Evolutionary conservation across 2,329 filamentous ascomycete species (phyloP).

Genomic region (Emmonsia crescens): DNA sequence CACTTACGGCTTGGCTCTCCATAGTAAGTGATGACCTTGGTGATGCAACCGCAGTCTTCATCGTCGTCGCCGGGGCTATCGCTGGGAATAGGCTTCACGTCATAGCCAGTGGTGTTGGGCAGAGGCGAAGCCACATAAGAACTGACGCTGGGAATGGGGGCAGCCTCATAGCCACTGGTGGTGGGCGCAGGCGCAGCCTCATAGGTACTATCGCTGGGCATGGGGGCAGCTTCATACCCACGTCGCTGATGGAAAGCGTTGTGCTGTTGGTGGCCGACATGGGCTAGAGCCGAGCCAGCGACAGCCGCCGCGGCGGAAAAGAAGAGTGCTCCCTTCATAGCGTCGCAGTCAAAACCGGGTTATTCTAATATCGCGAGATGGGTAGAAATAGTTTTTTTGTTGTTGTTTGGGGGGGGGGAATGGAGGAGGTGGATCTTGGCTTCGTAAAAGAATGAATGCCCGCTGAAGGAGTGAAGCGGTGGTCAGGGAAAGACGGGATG

Average conservation of each 20-base stretch:
- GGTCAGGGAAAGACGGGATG: constrained; percentile 10
- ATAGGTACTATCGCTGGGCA: constrained; percentile 7
- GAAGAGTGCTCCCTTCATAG: constrained; percentile 64
- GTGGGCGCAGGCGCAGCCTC: background rate
- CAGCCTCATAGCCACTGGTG: background rate
- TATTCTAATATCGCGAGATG: constrained; percentile 1
- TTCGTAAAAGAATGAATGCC: constrained; percentile 52
- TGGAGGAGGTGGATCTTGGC: background rate
- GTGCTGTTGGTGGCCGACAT: constrained; percentile 44
- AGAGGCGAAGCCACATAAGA: background rate
- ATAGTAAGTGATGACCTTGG: constrained; percentile 60
- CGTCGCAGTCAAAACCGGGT: constrained; percentile 29
- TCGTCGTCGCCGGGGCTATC: background rate
- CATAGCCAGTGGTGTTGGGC: background rate
- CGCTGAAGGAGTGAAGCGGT: constrained; percentile 57
- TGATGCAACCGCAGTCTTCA: constrained; percentile 56
- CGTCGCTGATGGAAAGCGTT: constrained; percentile 50
- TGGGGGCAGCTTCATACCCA: constrained; percentile 22
- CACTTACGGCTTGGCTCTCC: constrained; percentile 53
- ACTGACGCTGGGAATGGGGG: background rate
- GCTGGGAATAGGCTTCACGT: background rate
- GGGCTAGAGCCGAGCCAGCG: constrained; percentile 43
- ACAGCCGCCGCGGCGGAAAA: constrained; percentile 48
- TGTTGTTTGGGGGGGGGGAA: constrained; percentile 8
- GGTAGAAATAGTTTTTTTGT: constrained; percentile 9